phyloP scores from a whole-genome alignment of 2,329 filamentous ascomycete genomes.

The Colletotrichum shisoi region DNA sequence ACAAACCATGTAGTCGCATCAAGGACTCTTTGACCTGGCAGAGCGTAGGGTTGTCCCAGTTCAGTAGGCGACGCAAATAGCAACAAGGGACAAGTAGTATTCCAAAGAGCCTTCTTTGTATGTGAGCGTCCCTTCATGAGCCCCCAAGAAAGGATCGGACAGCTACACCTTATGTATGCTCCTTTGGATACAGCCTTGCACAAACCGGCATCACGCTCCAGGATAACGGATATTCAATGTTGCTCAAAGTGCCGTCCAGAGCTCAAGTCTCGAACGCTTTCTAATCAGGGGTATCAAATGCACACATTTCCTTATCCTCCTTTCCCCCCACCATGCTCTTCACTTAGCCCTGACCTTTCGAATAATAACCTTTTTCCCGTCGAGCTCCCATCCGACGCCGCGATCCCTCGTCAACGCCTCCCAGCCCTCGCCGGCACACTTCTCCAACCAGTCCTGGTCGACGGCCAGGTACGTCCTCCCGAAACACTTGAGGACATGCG shows the following conservation, averaged over 20 bases:
- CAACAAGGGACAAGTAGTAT: no score
- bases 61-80: no score
- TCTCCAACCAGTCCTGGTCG: constrained; percentile 73
- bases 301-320: background rate
- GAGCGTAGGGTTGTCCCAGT: no score
- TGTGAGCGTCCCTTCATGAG: no score
- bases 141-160: no score
- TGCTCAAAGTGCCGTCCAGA: background rate
- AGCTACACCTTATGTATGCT: no score
- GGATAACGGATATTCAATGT: no score
- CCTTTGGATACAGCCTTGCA: no score
- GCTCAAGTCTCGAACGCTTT: constrained; percentile 3
- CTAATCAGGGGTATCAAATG: constrained; percentile 33
- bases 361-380: constrained; percentile 78
- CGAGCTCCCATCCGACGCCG: constrained; percentile 85
- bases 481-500: constrained; percentile 85
- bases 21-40: no score
- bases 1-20: no score
- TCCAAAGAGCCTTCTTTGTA: no score
- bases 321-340: background rate
- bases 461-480: constrained; percentile 81
- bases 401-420: constrained; percentile 70
- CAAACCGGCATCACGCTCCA: no score
- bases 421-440: constrained; percentile 74
- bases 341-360: constrained; percentile 56